Evolutionary conservation across 2,329 filamentous ascomycete species (phyloP), one percentile per base, ranked within the genome.

Genomic region (Xylariaceae sp.): DNA sequence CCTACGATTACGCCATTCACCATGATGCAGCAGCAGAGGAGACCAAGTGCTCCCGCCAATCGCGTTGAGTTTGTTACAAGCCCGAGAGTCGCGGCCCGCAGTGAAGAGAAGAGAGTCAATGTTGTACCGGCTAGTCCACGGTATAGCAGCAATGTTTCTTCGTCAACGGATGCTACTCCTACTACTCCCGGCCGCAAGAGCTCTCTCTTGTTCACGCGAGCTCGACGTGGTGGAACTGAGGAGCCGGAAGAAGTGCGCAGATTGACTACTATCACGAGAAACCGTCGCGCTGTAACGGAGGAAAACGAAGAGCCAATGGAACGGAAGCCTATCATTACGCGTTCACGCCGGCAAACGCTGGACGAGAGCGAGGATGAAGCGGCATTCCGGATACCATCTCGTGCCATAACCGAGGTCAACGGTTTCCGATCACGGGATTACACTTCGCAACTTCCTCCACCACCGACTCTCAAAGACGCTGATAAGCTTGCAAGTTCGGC

Each of bases 381-480:
- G n/a, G 74, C 77, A 37, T 78, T 81, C 63, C 79, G 81, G n/a
- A 77, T 80, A 2, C 82, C 83, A 1, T 86, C 84, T 3, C 77
- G 85, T 23, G 83, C 83, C 3, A 73, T 76, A 42, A 86, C 83
- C 0, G 85, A 88, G 60, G 76, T 80, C 55, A 78, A 75, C 34
- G 68, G 63, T 68, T 72, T 63, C 61, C 74, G 66, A 62, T 68
- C 67, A 59, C 75, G 78, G 49, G 78, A 80, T 37, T 77, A 74
- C 65, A 68, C 69, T 34, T 67, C 72, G 18, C 72, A 79, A 39
- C 67, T 73, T 44, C 69, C 72, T 11, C 63, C 73, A 15, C 69
- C 74, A 10, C 71, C 75, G 10, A 30, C 56, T 11, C 48, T 57
- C 8, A 69, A 63, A 58, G 76, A 75, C 37, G 56, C 66, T 9